A percentile compares a stretch with the other conserved stretches of the same genome.
Conservation (phyloP, 2,329 filamentous ascomycete genomes). For the Periconia digitata region DNA sequence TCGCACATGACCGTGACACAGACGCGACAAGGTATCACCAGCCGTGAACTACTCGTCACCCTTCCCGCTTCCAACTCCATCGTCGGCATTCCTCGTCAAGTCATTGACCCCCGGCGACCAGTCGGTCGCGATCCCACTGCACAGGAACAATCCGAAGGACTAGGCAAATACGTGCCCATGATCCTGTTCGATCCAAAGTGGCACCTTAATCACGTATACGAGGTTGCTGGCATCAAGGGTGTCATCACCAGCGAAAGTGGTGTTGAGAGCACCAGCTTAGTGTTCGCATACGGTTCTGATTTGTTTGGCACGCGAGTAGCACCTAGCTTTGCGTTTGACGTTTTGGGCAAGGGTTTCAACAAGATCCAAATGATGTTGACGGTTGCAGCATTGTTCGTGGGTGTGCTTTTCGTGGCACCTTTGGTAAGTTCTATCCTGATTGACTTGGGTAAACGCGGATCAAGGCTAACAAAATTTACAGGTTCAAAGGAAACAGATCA, state of each 20-base stretch:
- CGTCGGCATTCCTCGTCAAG: slow-evolving; percentile 73
- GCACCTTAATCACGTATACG: slow-evolving; percentile 77
- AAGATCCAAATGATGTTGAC: slow-evolving; percentile 83
- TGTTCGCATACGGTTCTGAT: slow-evolving; percentile 87
- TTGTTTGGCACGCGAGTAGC: slow-evolving; percentile 83
- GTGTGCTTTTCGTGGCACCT: slow-evolving; percentile 77
- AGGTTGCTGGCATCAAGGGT: slow-evolving; percentile 72
- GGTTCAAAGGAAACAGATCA: slow-evolving; percentile 66
- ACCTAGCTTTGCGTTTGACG: slow-evolving; percentile 89
- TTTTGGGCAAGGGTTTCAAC: slow-evolving; percentile 90
- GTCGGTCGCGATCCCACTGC: slow-evolving; percentile 80
- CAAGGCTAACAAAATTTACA: slow-evolving; percentile 24
- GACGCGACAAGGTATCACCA: slow-evolving; percentile 89
- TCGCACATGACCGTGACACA: slow-evolving; percentile 79
- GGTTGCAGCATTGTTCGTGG: slow-evolving; percentile 74
- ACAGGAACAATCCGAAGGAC: slow-evolving; percentile 79
- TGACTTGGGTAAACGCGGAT: neutral
- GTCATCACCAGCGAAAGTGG: slow-evolving; percentile 76
- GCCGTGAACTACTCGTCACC: slow-evolving; percentile 77
- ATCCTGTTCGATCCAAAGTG: slow-evolving; percentile 83
- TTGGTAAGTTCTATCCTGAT: slow-evolving; percentile 61
- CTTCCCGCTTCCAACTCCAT: slow-evolving; percentile 74
- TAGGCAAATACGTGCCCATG: slow-evolving; percentile 72
- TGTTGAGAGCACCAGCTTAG: slow-evolving; percentile 87
- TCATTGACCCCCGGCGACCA: slow-evolving; percentile 84